Evolutionary conservation across 345 rosid species (phyloP), one percentile per base, ranked within the genome.

Genomic region (Lumnitzera littorea): DNA sequence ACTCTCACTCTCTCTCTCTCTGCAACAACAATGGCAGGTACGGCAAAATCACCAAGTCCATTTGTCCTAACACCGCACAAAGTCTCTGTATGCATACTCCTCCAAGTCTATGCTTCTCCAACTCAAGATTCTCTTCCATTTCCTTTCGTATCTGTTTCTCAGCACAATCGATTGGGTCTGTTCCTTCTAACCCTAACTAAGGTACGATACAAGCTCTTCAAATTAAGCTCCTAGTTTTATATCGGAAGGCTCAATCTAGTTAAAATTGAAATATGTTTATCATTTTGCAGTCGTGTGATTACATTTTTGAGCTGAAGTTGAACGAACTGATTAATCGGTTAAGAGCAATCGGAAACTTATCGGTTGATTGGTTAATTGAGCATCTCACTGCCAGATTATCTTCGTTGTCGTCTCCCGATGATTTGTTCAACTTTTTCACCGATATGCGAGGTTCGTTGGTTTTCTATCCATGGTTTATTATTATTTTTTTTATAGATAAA

Each of bases 111-210:
- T 67, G 87, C 96, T 4, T 81, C 88, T 11, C 90, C 99, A 7
- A 64, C 86, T 27, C 87, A 84, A 67, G 61, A 79, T 57, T 65
- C 79, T 24, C 75, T 76, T 23, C 96, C 91, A 3, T 85, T 82
- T 63, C 82, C 90, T 69, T 89, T 90, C 80, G 74, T 87, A 52
- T 79, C 97, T 27, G 86, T 90, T 57, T 74, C 99, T 63, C 95
- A 94, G 65, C 97, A 90, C 80, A 94, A 90, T 56, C 95, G 87
- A 59, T 87, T 94, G 63, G 97, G 91, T 51, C 70, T 88, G 51
- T 90, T 74, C 77, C 66, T 90, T 58, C 61, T 94, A 52, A 82
- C 95, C 70, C 91, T 90, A 71, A 82, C 86, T 11, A 94, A 90
- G 97, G 99, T 84, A 47, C 63, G 15, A 10, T 41, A 3, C 63